These are phyloP conservation scores for Psilocybe mexicana DNA, from an alignment of 1,284 basidiomycete species.

Conservation along the genomic window DNA sequence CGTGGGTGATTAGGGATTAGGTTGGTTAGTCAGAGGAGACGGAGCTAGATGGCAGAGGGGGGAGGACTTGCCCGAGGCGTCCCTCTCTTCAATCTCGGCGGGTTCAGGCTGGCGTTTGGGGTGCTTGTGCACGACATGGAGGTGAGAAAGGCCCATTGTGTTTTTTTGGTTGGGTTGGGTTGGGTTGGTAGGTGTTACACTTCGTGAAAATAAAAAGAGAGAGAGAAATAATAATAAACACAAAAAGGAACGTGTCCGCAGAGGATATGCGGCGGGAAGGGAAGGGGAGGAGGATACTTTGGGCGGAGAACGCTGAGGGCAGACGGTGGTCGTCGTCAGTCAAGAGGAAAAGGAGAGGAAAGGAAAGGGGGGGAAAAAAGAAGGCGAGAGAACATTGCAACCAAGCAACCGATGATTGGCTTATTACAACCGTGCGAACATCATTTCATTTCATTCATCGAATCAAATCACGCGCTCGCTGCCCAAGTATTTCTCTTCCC, in stretches of 20 bases:
- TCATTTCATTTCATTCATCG: no score
- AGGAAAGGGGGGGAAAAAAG: neutral
- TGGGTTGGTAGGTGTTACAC: conserved; percentile 1
- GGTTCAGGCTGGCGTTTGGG: conserved; percentile 7
- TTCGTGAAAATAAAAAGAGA: neutral
- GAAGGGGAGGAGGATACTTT: neutral
- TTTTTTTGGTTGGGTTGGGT: neutral
- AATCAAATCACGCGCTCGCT: no score
- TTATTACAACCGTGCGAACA: no score
- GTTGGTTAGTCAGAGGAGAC: neutral
- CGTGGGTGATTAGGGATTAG: no score
- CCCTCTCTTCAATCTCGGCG: conserved; percentile 9
- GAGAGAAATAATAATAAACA: neutral
- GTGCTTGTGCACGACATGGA: conserved; percentile 16
- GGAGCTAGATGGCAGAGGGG: neutral
- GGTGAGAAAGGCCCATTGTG: conserved; percentile 18
- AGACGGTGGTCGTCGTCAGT: conserved; percentile 9
- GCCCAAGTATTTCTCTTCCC: no score
- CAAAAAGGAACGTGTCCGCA: conserved; percentile 21
- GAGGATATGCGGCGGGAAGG: conserved; percentile 9
- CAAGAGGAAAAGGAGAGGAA: conserved; percentile 3
- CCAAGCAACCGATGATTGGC: neutral
- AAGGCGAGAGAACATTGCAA: neutral
- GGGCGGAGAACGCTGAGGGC: neutral
- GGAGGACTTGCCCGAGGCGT: neutral